Conservation (phyloP, 345 rosid species). For the Populus deltoides region DNA sequence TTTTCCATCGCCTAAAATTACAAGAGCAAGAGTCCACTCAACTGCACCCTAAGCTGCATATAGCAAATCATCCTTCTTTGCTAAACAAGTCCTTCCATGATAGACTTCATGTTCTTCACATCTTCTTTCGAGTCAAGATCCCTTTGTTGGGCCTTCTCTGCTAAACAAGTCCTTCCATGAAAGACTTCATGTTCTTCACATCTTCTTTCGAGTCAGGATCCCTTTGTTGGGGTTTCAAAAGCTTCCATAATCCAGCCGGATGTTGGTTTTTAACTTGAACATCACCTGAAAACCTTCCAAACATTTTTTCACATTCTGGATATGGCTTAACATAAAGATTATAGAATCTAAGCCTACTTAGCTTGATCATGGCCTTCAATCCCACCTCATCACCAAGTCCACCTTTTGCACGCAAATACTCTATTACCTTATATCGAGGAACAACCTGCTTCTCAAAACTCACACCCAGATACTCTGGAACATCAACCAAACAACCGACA, state of each 20-base stretch:
- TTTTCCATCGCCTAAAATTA: not conserved
- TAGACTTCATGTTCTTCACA: constrained; percentile 52
- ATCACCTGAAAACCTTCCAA: constrained; percentile 49
- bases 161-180: constrained; percentile 51
- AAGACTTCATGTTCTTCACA: constrained; percentile 53
- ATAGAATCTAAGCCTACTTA: constrained; percentile 69
- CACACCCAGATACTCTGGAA: constrained; percentile 75
- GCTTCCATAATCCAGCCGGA: constrained; percentile 70
- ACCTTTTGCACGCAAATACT: constrained; percentile 57
- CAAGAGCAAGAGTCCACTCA: not conserved
- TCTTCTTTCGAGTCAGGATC: constrained; percentile 49
- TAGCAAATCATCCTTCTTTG: not conserved
- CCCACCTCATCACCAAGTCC: constrained; percentile 65
- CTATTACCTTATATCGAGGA: constrained; percentile 64
- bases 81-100: constrained; percentile 51
- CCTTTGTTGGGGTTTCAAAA: constrained; percentile 48
- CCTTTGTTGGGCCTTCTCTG: constrained; percentile 13
- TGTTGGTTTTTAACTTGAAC: constrained; percentile 31
- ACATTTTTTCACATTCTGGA: constrained; percentile 76
- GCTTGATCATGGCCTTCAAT: constrained; percentile 62
- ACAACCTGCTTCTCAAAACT: constrained; percentile 74
- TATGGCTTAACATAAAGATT: constrained; percentile 82
- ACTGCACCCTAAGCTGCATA: not conserved
- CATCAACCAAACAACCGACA: constrained; percentile 54
- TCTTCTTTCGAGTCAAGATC: constrained; percentile 51